Evolutionary conservation across 2,329 filamentous ascomycete species (phyloP), one percentile per base, ranked within the genome.

Genomic region (Ilyonectria sp.): DNA sequence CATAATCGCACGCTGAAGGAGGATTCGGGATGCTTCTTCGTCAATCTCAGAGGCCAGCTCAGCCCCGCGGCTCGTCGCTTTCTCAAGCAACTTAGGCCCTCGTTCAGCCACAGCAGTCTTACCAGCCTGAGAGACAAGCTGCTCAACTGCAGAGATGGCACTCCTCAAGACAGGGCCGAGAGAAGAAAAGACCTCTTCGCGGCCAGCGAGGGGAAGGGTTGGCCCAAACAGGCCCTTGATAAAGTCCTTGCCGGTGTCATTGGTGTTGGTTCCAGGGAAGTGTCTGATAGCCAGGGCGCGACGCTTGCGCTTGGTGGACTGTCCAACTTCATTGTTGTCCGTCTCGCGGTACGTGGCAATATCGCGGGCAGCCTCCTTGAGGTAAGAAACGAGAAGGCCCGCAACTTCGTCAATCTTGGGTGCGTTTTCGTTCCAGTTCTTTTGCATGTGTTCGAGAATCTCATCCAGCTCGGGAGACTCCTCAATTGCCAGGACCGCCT

Each of bases 1-100:
- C 54, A 72, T 65, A 26, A 74, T 52, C 1, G 70, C 64, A 1
- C 68, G 71, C 6, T 68, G 53, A n/a, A 73, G 44, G 4, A 72
- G 70, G 15, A 73, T 23, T 0, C 58, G 61, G 4, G 63, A 58
- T 1, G 66, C 70, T 9, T 71, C 3, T 0, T 62, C 17, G 15
- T 70, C 55, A 3, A 35, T 17, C 4, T 35, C 15, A 6, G 54
- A 33, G 35, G 35, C 13, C 23, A 43, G 33, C 15, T 17, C n/a
- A 35, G 37, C 21, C 3, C 61, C 37, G 6, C 47, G 17, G 8
- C 19, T n/a, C 1, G 10, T 49, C 44, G 2, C 26, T 21, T 57
- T 69, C 1, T 49, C 3, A 3, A 67, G 52, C 6, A 71, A 55
- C 50, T 68, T 71, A 26, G 52, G 17, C 17, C 44, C 43, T 6